Evolutionary conservation across 345 rosid genomes (phyloP).

Genomic region (Gynandropsis gynandra): DNA sequence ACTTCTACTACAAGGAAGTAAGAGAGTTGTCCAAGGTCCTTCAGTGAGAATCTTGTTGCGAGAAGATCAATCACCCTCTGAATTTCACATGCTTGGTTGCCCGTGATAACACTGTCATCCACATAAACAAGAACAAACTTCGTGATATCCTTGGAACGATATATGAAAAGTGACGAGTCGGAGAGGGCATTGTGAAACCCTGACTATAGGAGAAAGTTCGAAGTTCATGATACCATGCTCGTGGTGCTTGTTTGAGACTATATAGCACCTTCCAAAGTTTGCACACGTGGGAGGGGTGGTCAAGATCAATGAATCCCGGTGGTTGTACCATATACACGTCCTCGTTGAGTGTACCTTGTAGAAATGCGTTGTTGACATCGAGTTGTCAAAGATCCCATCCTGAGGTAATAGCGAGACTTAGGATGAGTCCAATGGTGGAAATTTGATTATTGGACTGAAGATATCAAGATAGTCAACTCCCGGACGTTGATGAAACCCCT

Average conservation of each 20-base stretch:
- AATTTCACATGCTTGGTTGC: background rate
- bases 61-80: background rate
- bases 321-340: background rate
- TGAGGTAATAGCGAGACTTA: background rate
- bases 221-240: background rate
- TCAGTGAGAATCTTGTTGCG: background rate
- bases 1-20: background rate
- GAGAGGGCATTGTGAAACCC: background rate
- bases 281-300: background rate
- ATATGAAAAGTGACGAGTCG: background rate
- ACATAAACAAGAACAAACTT: background rate
- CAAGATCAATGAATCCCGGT: background rate
- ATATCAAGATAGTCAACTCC: background rate
- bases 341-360: background rate
- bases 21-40: background rate
- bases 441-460: background rate
- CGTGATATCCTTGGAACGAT: too few species aligned
- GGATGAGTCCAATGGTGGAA: background rate
- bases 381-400: background rate
- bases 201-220: background rate
- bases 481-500: background rate
- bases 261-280: background rate
- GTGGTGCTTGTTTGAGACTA: constrained; percentile 3
- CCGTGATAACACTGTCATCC: background rate
- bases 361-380: background rate